These are phyloP conservation scores for Barnettozyma hawaiiensis DNA, from an alignment of 1,139 yeast genomes.

Conservation along the genomic window DNA sequence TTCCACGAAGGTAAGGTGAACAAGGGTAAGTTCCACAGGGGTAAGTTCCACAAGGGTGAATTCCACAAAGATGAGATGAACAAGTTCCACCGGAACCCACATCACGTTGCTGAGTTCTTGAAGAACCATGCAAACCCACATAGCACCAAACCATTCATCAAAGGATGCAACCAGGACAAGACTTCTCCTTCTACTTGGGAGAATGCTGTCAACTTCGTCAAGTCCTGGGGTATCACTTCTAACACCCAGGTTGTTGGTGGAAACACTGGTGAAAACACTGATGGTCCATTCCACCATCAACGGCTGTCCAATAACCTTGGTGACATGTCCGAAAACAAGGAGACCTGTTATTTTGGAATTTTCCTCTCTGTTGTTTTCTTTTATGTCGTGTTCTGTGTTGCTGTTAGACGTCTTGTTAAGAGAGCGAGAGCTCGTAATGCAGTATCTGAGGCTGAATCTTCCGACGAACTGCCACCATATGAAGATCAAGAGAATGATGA, in stretches of 20 bases:
- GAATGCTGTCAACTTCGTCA: not conserved
- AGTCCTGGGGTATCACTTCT: not conserved
- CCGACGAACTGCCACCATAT: conserved; percentile 10
- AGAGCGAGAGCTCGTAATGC: conserved; percentile 5
- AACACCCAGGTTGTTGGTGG: not conserved
- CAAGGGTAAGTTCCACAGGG: not conserved
- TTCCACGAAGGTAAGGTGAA: not conserved
- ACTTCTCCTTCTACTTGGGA: not conserved
- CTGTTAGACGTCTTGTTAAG: conserved; percentile 5
- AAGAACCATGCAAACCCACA: conserved; percentile 2
- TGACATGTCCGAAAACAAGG: conserved; percentile 7
- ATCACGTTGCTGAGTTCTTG: not conserved
- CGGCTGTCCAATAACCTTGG: conserved; percentile 8
- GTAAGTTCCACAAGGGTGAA: not conserved
- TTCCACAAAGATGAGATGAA: not conserved
- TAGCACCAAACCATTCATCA: not conserved
- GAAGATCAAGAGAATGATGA: conserved; percentile 5
- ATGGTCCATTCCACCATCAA: not conserved
- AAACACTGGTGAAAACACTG: conserved; percentile 6
- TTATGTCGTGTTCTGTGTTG: conserved; percentile 4
- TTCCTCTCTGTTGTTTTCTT: conserved; percentile 11
- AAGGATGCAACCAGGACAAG: not conserved
- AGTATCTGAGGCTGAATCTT: conserved; percentile 8
- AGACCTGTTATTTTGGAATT: conserved; percentile 15
- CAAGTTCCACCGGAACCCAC: not conserved